Evolutionary conservation across 2,329 filamentous ascomycete species (phyloP).

Genomic region (Elsinoe batatas): DNA sequence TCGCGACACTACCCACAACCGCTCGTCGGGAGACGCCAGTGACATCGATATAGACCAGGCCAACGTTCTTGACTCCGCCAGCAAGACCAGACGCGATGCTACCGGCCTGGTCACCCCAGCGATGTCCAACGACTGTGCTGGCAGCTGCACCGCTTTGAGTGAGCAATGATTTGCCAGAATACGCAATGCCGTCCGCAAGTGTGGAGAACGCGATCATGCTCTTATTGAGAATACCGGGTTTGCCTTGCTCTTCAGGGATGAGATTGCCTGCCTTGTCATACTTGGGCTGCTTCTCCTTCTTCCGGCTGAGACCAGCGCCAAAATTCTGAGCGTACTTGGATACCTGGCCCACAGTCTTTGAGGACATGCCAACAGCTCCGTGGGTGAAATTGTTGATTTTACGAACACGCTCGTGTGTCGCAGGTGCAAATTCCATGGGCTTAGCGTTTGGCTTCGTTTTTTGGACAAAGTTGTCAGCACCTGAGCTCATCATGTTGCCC

Average conservation of each 20-base stretch:
- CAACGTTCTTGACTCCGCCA: constrained; percentile 89
- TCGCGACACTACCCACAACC: constrained; percentile 87
- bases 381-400: constrained; percentile 82
- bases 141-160: constrained; percentile 67
- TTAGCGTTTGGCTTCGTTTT: constrained; percentile 68
- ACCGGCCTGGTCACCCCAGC: constrained; percentile 78
- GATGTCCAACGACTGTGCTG: constrained; percentile 77
- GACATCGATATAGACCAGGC: constrained; percentile 93
- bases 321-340: constrained; percentile 80
- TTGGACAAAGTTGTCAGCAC: constrained; percentile 71
- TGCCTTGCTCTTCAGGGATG: constrained; percentile 55
- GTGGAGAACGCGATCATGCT: constrained; percentile 94
- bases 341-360: constrained; percentile 79
- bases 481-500: constrained; percentile 63
- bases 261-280: constrained; percentile 63
- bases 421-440: constrained; percentile 77
- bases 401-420: constrained; percentile 74
- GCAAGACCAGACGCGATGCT: constrained; percentile 65
- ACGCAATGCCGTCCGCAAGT: constrained; percentile 84
- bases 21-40: constrained; percentile 83
- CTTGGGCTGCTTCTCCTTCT: constrained; percentile 43
- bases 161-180: constrained; percentile 70
- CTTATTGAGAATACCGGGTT: constrained; percentile 90
- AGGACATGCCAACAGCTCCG: constrained; percentile 66
- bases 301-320: constrained; percentile 63